Evolutionary conservation across 1,139 yeast species (phyloP).

Genomic region (Scheffersomyces titani): DNA sequence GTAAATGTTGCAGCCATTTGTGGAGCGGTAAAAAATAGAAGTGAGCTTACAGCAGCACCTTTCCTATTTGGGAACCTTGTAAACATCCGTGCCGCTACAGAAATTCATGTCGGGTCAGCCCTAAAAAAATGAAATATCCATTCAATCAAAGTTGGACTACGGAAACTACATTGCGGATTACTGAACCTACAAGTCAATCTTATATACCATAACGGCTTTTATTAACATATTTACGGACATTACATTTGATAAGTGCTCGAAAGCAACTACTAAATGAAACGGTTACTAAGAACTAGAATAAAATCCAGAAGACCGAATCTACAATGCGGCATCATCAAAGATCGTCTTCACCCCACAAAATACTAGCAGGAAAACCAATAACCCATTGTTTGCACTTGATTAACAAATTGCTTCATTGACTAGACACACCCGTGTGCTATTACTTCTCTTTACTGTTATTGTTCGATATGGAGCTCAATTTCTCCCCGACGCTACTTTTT

Average conservation of each 20-base stretch:
- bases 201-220: constrained; percentile 3
- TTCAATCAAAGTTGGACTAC: neutral
- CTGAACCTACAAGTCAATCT: neutral
- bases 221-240: constrained; percentile 10
- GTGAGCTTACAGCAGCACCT: neutral
- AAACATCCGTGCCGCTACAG: neutral
- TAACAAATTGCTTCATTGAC: neutral
- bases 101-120: neutral
- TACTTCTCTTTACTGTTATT: neutral
- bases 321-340: constrained; percentile 3
- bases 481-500: neutral
- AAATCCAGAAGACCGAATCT: constrained; percentile 6
- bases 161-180: no score
- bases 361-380: neutral
- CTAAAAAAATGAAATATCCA: no score
- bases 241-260: constrained; percentile 3
- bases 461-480: neutral
- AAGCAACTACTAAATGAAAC: constrained; percentile 2
- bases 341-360: neutral
- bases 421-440: neutral
- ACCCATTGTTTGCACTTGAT: neutral
- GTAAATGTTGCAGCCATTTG: constrained; percentile 7
- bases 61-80: neutral
- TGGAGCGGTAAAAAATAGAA: neutral
- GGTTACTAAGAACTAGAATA: constrained; percentile 15